These are phyloP conservation scores for Wickerhamiella qilinensis DNA, from an alignment of 805 yeast species.

Conservation along the genomic window DNA sequence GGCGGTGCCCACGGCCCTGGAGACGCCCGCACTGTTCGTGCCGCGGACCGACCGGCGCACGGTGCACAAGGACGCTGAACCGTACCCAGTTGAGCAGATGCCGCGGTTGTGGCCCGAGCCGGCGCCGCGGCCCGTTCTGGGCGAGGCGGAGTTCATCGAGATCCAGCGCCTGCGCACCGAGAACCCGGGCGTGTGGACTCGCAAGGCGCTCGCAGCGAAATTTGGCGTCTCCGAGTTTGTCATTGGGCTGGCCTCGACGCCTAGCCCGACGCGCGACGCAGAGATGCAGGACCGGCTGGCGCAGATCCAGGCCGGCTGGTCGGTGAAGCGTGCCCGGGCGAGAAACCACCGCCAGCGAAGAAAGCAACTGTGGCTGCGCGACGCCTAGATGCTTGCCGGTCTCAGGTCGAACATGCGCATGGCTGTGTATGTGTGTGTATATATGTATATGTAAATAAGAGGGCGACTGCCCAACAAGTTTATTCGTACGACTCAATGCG, in stretches of 20 bases:
- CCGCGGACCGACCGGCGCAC: slow-evolving; percentile 47
- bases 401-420: too few relatives aligned
- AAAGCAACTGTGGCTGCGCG: slow-evolving; percentile 46
- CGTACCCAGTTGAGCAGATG: slow-evolving; percentile 13
- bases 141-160: slow-evolving; percentile 40
- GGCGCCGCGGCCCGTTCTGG: slow-evolving; percentile 36
- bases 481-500: too few relatives aligned
- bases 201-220: slow-evolving; percentile 42
- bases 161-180: slow-evolving; percentile 37
- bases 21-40: slow-evolving; percentile 55
- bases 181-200: slow-evolving; percentile 50
- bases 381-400: slow-evolving; percentile 30
- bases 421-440: too few relatives aligned
- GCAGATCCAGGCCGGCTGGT: slow-evolving; percentile 34
- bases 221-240: slow-evolving; percentile 37
- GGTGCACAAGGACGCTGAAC: slow-evolving; percentile 17
- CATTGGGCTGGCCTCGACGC: slow-evolving; percentile 35
- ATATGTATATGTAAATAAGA: too few relatives aligned
- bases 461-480: too few relatives aligned
- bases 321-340: slow-evolving; percentile 30
- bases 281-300: slow-evolving; percentile 34
- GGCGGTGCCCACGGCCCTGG: slow-evolving; percentile 37
- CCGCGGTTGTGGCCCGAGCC: slow-evolving; percentile 25
- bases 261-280: slow-evolving; percentile 22
- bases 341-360: slow-evolving; percentile 44